Base-by-base conservation (phyloP, 345 rosid genomes). In the Cochlearia excelsa region DNA sequence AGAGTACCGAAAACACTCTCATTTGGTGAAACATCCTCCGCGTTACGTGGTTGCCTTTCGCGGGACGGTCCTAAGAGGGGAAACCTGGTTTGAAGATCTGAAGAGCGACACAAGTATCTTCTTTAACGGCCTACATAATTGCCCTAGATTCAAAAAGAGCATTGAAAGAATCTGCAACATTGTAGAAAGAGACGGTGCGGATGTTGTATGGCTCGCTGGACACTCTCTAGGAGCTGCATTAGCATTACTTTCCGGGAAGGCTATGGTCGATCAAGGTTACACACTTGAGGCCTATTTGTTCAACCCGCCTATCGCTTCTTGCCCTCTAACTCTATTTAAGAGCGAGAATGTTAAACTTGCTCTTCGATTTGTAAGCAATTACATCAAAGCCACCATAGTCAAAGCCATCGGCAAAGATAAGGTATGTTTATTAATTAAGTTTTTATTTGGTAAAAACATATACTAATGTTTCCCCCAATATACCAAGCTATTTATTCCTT, bases 221-320 rank as follows among this genome's bases (percentile, higher is more conserved):
- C 86, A 85, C 57, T 85, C 86, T 65, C 75, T 85, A 4, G 88
- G 93, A 34, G 79, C 93, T 26, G 83, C 78, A 29, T 30, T 80
- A 57, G 80, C 84, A 3, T 47, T 85, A 66, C 75, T 81, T 43
- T 79, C 71, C 1, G 82, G 89, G 31, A 85, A 83, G 70, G 67
- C 64, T 23, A 69, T 81, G 80, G 52, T 54, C 3, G 71, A 54
- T 57, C 42, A 34, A 5, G 75, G 73, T 4, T 34, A 26, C 55
- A 51, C 33, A 3, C 60, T 81, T 7, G 80, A 79, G 55, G 51
- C 77, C 10, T 77, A 78, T 62, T 72, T 83, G 27, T 85, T 85
- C 54, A 83, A 85, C 51, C 79, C 93, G 1, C 93, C 89, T 3
- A 78, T 81, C 63, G 48, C 78, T 3, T 71, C 86, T 27, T 16